Base-by-base conservation (phyloP, 192 early-diverging fungal genomes). In the Funneliformis geosporum region DNA sequence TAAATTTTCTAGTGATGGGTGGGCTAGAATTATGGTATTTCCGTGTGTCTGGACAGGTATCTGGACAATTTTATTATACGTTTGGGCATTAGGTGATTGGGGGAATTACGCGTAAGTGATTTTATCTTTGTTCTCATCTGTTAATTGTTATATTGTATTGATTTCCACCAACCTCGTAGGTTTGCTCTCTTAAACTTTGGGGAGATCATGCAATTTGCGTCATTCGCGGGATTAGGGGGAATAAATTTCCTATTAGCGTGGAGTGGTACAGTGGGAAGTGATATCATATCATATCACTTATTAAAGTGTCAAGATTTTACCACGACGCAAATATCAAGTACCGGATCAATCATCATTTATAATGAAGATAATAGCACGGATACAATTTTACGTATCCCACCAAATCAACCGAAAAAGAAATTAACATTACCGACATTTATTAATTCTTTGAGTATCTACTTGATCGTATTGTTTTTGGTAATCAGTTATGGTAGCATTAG, bases 161-260 rank as follows among this genome's bases (percentile, higher is more conserved):
- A 38, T 59, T 42, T 23, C 18, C 11, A 50, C 59, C 38, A 73
- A 38, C n/a, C 25, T 61, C 39, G 23, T 23, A 61, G 55, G 7
- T 43, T 43, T 75, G 1, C 9, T 2, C 25, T 62, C 2, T 61
- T 75, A 39, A 33, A 33, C 42, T 23, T 42, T 4, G 39, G 42
- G 9, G 74, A 75, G 23, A 60, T 75, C 0, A 39, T 39, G 18
- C 74, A 75, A 60, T 43, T 75, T 11, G 74, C 74, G 14, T 75
- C 74, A 39, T 62, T 75, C 25, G 60, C 74, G 1, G 74, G 74
- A 39, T 23, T 75, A 44, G 33, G 74, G 5, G 74, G 74, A 21
- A 60, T 75, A 43, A 62, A 75, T 61, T 75, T 75, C 25, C 61
- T 75, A 8, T 43, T 75, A 23, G n/a, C 74, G 14, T 75, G 74